These are phyloP conservation scores for apple (Malus domestica) DNA, from an alignment of 306 rosid genomes.

Conservation along the genomic window ASM211411v1 NC_041798.1:31867001-31867500, in stretches of 20 bases:
- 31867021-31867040: neutral
- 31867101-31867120: neutral
- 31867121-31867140: neutral
- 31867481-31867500: neutral
- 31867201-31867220: neutral
- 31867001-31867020: too few species aligned
- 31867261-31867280: neutral
- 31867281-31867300: neutral
- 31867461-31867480: neutral
- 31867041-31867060: neutral
- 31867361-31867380: neutral
- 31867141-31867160: neutral
- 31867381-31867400: neutral
- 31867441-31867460: constrained; percentile 2
- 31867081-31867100: neutral
- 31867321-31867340: neutral
- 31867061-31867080: neutral
- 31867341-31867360: neutral
- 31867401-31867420: neutral
- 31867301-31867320: neutral
- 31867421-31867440: constrained; percentile 4
- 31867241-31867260: neutral
- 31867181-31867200: neutral
- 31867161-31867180: neutral
- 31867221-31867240: neutral